A percentile compares a stretch with the other conserved stretches of the same genome.
These are phyloP conservation scores for Candida palmyrensis DNA, from an alignment of 805 yeast species.

Conservation along the genomic window DNA sequence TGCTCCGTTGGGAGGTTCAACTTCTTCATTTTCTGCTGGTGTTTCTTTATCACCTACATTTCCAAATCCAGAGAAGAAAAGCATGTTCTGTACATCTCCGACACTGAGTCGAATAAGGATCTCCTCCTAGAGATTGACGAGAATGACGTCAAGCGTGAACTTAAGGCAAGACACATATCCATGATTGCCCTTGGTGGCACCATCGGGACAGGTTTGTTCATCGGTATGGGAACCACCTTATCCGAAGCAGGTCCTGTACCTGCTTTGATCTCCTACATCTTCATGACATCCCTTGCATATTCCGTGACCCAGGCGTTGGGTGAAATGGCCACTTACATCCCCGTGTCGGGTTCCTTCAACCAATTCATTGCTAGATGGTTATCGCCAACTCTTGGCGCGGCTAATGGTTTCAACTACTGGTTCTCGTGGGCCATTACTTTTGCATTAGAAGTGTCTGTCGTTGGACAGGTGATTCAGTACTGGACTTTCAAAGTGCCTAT, in stretches of 20 bases:
- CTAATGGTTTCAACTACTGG: slow-evolving; percentile 72
- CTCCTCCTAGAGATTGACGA: slow-evolving; percentile 5
- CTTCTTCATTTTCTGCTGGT: too few relatives aligned
- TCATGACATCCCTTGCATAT: slow-evolving; percentile 62
- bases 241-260: slow-evolving; percentile 64
- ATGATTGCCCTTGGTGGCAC: slow-evolving; percentile 81
- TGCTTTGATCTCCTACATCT: slow-evolving; percentile 56
- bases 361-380: slow-evolving; percentile 66
- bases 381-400: slow-evolving; percentile 68
- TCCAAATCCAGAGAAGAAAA: slow-evolving; percentile 3
- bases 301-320: slow-evolving; percentile 69
- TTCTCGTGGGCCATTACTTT: slow-evolving; percentile 74
- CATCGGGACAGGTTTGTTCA: slow-evolving; percentile 74
- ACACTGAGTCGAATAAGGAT: slow-evolving; percentile 5
- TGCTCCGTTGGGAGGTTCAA: too few relatives aligned
- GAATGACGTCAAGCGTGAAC: slow-evolving; percentile 47
- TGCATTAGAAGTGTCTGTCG: slow-evolving; percentile 67
- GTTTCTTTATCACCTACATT: too few relatives aligned
- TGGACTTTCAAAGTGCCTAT: slow-evolving; percentile 70
- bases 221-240: slow-evolving; percentile 56
- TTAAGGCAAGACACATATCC: slow-evolving; percentile 63
- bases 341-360: slow-evolving; percentile 63
- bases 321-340: slow-evolving; percentile 78
- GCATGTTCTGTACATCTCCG: slow-evolving; percentile 4
- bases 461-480: slow-evolving; percentile 57